Conservation (phyloP, 176 grass and related monocot genomes). For the Zizania latifolia region DNA sequence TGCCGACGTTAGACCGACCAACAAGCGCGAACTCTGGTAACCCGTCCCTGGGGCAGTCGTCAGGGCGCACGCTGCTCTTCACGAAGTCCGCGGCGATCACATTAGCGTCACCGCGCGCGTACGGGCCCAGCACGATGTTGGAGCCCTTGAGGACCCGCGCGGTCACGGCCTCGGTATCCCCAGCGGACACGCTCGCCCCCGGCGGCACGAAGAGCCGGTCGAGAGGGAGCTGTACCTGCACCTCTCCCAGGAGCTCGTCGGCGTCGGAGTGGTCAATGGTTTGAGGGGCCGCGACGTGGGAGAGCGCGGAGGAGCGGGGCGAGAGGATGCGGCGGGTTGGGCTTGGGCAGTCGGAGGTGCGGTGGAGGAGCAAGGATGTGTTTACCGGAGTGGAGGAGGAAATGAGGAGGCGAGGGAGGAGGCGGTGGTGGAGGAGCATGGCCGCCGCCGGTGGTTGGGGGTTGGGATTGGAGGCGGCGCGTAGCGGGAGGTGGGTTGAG, state of each 20-base stretch:
- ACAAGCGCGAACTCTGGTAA: conserved; percentile 91
- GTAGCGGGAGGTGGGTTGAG: neutral
- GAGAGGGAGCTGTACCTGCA: conserved; percentile 50
- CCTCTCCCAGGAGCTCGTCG: conserved; percentile 21
- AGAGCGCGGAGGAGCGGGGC: conserved; percentile 28
- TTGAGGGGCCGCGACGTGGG: conserved; percentile 29
- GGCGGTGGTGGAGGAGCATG: conserved; percentile 69
- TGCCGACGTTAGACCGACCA: conserved; percentile 83
- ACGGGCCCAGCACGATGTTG: conserved; percentile 84
- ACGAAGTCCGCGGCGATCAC: conserved; percentile 71
- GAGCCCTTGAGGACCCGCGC: conserved; percentile 78
- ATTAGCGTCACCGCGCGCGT: conserved; percentile 60
- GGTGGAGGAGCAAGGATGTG: neutral
- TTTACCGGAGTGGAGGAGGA: neutral
- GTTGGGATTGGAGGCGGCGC: conserved; percentile 10
- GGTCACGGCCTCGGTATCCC: conserved; percentile 25
- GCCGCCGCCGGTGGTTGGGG: conserved; percentile 6
- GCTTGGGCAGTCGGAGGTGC: conserved; percentile 20
- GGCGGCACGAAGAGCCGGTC: conserved; percentile 81
- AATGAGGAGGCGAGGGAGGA: conserved; percentile 48
- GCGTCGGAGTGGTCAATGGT: conserved; percentile 25
- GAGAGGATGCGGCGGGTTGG: conserved; percentile 35
- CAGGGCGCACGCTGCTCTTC: conserved; percentile 78
- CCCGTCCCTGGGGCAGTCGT: conserved; percentile 77
- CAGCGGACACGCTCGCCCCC: conserved; percentile 38